phyloP scores from a whole-genome alignment of 139 green algal genomes.

The Picochlorum sp. region DNA sequence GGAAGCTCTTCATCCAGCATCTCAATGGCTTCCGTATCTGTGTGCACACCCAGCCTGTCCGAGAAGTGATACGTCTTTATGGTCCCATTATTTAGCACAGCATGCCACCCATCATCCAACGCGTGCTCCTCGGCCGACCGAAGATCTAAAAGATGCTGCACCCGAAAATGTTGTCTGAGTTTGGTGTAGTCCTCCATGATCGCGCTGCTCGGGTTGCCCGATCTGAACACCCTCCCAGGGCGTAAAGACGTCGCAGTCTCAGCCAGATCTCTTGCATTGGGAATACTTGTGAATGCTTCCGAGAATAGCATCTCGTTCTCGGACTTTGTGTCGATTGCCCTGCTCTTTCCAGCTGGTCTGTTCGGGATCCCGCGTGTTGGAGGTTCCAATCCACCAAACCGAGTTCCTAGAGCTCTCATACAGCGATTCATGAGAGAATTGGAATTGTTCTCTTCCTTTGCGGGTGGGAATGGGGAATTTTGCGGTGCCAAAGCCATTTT shows the following conservation, averaged over 20 bases:
- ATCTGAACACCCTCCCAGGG: constrained; percentile 23
- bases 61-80: constrained; percentile 16
- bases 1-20: constrained; percentile 12
- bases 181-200: constrained; percentile 14
- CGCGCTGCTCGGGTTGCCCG: constrained; percentile 14
- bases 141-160: constrained; percentile 27
- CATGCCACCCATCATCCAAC: constrained; percentile 21
- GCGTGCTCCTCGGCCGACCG: constrained; percentile 17
- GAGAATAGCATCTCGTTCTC: not conserved
- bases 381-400: too few relatives aligned
- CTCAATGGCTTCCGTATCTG: not conserved
- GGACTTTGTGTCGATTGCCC: too few relatives aligned
- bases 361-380: too few relatives aligned
- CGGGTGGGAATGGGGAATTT: too few relatives aligned
- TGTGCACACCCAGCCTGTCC: not conserved
- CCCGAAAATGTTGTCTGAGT: constrained; percentile 12
- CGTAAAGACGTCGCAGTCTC: constrained; percentile 11
- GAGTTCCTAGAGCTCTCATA: too few relatives aligned
- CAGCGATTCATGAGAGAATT: too few relatives aligned
- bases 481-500: too few relatives aligned
- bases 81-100: constrained; percentile 26
- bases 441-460: too few relatives aligned
- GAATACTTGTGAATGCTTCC: not conserved
- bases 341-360: too few relatives aligned
- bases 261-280: constrained; percentile 29